A percentile compares a stretch with the other conserved stretches of the same genome.
Conservation (phyloP, 345 rosid genomes). For the Gossypium sturtianum region DNA sequence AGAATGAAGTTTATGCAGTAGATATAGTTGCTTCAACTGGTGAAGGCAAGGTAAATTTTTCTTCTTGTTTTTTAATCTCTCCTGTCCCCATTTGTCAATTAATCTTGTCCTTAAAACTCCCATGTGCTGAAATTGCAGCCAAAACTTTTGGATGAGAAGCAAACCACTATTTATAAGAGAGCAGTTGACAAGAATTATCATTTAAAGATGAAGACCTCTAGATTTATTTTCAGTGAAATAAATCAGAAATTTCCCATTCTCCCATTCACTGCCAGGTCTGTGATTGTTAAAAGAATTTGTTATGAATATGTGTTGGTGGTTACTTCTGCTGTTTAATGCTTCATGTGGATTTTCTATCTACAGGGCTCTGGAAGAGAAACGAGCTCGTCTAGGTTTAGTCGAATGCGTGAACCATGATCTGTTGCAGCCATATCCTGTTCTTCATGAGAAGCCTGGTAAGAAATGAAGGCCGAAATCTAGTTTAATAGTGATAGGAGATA, state of each 20-base stretch:
- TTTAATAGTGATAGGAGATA: background rate
- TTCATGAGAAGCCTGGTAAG: constrained; percentile 90
- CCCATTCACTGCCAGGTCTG: constrained; percentile 90
- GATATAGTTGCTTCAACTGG: constrained; percentile 94
- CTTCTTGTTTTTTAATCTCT: background rate
- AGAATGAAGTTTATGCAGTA: constrained; percentile 82
- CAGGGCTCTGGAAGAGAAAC: constrained; percentile 96
- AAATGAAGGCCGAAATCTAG: background rate
- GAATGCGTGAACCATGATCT: constrained; percentile 98
- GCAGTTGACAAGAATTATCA: constrained; percentile 80
- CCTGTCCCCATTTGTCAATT: background rate
- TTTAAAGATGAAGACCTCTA: constrained; percentile 95
- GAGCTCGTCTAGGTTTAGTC: constrained; percentile 86
- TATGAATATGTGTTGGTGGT: background rate
- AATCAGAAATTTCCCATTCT: constrained; percentile 68
- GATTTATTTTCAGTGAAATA: constrained; percentile 94
- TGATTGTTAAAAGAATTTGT: constrained; percentile 1
- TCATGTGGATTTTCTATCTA: background rate
- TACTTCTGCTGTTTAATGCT: background rate
- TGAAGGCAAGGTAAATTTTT: constrained; percentile 83
- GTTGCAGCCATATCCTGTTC: constrained; percentile 93
- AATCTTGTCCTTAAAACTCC: background rate
- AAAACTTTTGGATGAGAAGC: constrained; percentile 87
- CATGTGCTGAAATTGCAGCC: constrained; percentile 51
- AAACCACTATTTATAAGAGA: constrained; percentile 88